Conservation (phyloP, 345 rosid species). For the Trapa bicornis region DNA sequence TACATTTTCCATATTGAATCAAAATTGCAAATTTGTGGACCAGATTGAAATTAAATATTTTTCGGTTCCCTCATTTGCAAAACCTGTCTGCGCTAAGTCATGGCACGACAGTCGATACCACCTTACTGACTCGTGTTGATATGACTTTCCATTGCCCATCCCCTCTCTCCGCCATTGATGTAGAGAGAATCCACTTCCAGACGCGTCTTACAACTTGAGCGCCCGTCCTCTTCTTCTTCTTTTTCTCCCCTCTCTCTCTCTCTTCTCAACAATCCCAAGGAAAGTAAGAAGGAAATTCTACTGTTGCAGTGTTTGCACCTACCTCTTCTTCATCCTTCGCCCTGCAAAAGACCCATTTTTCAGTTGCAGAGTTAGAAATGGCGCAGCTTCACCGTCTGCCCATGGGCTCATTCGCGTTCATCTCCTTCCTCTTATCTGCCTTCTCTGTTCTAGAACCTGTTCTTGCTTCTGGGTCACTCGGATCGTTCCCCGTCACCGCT, state of each 20-base stretch:
- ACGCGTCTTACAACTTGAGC: background rate
- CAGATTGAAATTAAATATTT: background rate
- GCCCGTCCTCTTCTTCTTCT: background rate
- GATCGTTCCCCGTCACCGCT: constrained; percentile 39
- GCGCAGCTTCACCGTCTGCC: constrained; percentile 6
- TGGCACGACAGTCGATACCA: background rate
- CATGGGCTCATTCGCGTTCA: constrained; percentile 16
- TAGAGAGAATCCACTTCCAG: background rate
- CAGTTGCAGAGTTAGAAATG: constrained; percentile 18
- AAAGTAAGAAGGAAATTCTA: background rate
- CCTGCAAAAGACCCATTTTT: background rate
- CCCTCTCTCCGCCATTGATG: background rate
- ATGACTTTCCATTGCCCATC: background rate
- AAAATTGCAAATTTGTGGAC: background rate
- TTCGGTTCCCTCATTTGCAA: background rate
- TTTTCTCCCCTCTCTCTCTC: background rate
- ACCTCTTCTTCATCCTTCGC: background rate
- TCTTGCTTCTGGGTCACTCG: constrained; percentile 38
- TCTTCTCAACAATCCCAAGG: background rate
- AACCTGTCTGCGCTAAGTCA: background rate
- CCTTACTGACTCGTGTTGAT: background rate
- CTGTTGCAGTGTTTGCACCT: background rate
- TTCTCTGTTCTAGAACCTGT: constrained; percentile 23
- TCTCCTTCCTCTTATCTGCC: background rate
- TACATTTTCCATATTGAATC: background rate